phyloP scores from a whole-genome alignment of 345 rosid genomes.

The Eutrema yunnanense region DNA sequence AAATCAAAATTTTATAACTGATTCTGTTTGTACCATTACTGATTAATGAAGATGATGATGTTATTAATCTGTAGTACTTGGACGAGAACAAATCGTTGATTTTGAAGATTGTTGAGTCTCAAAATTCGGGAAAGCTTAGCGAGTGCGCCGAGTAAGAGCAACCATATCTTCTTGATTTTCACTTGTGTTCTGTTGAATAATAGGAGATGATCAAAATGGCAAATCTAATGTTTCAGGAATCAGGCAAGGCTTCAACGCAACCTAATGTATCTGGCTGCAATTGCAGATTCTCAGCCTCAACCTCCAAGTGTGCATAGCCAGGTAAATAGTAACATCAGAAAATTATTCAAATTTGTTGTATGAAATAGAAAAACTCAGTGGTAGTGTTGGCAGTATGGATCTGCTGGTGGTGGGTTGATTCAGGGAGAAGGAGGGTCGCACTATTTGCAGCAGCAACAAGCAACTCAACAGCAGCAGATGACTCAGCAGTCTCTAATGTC shows the following conservation, averaged over 20 bases:
- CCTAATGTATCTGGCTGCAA: slow-evolving; percentile 98
- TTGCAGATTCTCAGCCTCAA: slow-evolving; percentile 98
- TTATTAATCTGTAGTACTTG: slow-evolving; percentile 61
- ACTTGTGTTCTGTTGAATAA: not conserved
- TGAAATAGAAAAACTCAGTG: not conserved
- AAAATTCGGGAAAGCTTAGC: slow-evolving; percentile 83
- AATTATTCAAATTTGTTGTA: not conserved
- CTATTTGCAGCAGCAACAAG: slow-evolving; percentile 94
- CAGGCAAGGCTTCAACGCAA: slow-evolving; percentile 96
- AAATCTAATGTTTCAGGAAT: slow-evolving; percentile 46
- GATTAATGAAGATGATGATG: slow-evolving; percentile 3
- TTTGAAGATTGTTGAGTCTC: slow-evolving; percentile 99
- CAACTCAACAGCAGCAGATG: slow-evolving; percentile 83
- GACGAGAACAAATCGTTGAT: slow-evolving; percentile 99
- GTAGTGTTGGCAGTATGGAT: slow-evolving; percentile 46
- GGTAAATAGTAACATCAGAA: slow-evolving; percentile 31
- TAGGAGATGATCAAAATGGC: not conserved
- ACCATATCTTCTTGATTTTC: not conserved
- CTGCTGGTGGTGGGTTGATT: slow-evolving; percentile 57
- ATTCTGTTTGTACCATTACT: not conserved
- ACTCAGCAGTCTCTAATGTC: slow-evolving; percentile 86
- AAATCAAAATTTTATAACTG: not conserved
- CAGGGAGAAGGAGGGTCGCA: slow-evolving; percentile 71
- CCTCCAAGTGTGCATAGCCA: slow-evolving; percentile 77
- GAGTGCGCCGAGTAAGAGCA: slow-evolving; percentile 95